A percentile compares a stretch with the other conserved stretches of the same genome.
Evolutionary conservation across 129 eudicot genomes (phyloP).

Genomic region (Dittrichia graveolens): DNA sequence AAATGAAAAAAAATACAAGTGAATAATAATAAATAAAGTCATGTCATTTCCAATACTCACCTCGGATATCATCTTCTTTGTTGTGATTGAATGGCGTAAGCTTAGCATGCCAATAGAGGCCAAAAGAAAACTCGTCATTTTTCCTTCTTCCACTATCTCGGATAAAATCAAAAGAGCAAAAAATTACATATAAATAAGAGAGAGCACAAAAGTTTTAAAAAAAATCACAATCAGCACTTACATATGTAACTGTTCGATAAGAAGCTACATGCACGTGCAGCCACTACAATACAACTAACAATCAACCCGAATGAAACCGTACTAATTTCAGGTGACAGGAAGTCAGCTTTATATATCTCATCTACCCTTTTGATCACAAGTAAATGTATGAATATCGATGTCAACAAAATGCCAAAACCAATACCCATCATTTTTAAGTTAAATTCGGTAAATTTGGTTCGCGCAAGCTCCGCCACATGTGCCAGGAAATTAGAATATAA

Average conservation of each 20-base stretch:
- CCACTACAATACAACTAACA: conserved; percentile 52
- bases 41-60: conserved; percentile 40
- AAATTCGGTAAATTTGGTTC: conserved; percentile 95
- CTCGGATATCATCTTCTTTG: conserved; percentile 56
- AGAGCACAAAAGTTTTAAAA: conserved; percentile 13
- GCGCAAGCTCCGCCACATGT: conserved; percentile 81
- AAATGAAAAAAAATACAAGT: background rate
- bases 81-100: conserved; percentile 62
- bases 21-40: background rate
- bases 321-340: conserved; percentile 23
- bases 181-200: conserved; percentile 9
- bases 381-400: conserved; percentile 62
- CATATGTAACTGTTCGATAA: conserved; percentile 94
- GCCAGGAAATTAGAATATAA: conserved; percentile 60
- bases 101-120: conserved; percentile 66
- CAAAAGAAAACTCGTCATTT: conserved; percentile 77
- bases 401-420: conserved; percentile 69
- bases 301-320: conserved; percentile 43
- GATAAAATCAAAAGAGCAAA: conserved; percentile 19
- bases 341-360: conserved; percentile 33
- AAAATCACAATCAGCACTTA: conserved; percentile 48
- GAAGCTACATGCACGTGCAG: conserved; percentile 83
- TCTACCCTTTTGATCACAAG: conserved; percentile 52
- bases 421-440: conserved; percentile 70
- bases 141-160: conserved; percentile 94